Evolutionary conservation across 169 alveolate species (phyloP).

Genomic region (Blepharisma undulans): DNA sequence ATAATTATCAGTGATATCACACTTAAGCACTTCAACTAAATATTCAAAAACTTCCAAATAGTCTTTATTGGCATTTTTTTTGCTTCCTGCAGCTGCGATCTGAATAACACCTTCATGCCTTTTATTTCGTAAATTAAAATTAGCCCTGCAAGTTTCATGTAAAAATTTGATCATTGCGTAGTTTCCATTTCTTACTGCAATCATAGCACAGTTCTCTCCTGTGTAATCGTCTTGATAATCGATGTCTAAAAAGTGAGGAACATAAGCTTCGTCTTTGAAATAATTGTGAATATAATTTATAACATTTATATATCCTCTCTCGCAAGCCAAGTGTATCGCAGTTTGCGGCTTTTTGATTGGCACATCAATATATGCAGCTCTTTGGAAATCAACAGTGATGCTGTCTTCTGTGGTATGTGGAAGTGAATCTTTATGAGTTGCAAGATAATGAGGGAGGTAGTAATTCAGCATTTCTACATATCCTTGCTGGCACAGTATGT

Average conservation of each 20-base stretch:
- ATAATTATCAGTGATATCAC: background rate
- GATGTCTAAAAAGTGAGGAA: background rate
- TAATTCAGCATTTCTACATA: background rate
- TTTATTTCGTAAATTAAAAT: background rate
- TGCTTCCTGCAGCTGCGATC: background rate
- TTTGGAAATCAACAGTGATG: background rate
- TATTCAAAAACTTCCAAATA: background rate
- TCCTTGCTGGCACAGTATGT: background rate
- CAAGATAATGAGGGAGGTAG: background rate
- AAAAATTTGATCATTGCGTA: background rate
- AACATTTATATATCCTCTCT: background rate
- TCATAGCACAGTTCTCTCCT: slow-evolving; percentile 37
- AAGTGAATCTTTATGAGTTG: background rate
- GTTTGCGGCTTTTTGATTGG: background rate
- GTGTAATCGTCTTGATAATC: background rate
- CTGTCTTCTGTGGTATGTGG: background rate
- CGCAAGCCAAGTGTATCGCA: background rate
- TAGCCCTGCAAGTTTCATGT: background rate
- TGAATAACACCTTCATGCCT: background rate
- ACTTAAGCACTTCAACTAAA: background rate
- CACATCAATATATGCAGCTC: background rate
- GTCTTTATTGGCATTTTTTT: background rate
- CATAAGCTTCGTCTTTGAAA: background rate
- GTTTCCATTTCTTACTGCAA: slow-evolving; percentile 30
- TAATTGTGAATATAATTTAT: background rate